Base-by-base conservation (phyloP, 805 yeast species). In the Wickerhamomyces pijperi region DNA sequence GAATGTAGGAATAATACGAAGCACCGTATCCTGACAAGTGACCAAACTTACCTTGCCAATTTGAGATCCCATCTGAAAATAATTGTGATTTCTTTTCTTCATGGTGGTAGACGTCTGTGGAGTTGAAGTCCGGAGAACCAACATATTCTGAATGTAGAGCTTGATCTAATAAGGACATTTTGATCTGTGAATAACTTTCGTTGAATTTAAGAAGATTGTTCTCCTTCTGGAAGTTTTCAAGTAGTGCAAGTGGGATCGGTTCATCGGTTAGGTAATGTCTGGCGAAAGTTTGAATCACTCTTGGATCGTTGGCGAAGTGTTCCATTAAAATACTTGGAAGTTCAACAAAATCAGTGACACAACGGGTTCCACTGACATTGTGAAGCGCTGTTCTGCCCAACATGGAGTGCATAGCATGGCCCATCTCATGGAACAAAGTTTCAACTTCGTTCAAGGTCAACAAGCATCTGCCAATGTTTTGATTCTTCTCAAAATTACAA, bases 381-480 rank as follows among this genome's bases (percentile, higher is more conserved):
- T 92, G 98, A 38, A 90, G 62, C 34, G 79, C 69, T 0, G 98
- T 92, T 45, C 90, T 71, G 0, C 97, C 98, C 17, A 92, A 63
- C 95, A 92, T 90, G 3, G 97, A 85, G 58, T 92, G 98, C 75
- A 92, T 82, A 1, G 97, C 97, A 59, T 92, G 98, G 1, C 98
- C 98, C 95, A 92, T 87, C 60, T 92, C 98, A 60, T 92, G 98
- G 64, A 92, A 92, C 16, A 92, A 63, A 0, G 98, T 92, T 50
- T 90, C 95, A 17, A 90, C 87, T 51, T 92, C 97, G 41, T 70
- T 73, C 41, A 84, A 66, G 12, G 79, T 67, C 32, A 90, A 60
- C 16, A 83, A 62, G 23, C 88, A 78, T 18, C 74, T 71, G 9
- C 60, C 58, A n/a, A 54, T 49, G 23, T 60, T 67, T 3, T 60